These are phyloP conservation scores for Papiliotrema laurentii DNA, from an alignment of 1,284 basidiomycete genomes.

Conservation along the genomic window DNA sequence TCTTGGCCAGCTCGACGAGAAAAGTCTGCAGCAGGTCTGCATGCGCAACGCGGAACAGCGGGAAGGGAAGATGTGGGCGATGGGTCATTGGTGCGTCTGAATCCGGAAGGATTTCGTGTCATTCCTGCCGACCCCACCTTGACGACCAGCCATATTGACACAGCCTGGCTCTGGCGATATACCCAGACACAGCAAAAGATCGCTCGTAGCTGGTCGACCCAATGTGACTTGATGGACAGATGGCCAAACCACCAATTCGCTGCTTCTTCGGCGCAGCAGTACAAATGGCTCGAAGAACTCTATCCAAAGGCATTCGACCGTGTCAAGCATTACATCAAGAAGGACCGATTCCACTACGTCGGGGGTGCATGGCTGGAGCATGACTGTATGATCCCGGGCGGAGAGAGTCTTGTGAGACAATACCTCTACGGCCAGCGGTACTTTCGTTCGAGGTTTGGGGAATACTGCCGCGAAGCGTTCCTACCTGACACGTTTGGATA, in stretches of 20 bases:
- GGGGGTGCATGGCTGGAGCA: conserved; percentile 57
- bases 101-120: no score
- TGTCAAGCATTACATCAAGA: conserved; percentile 67
- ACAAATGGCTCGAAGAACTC: conserved; percentile 87
- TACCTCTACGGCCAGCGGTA: conserved; percentile 84
- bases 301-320: conserved; percentile 80
- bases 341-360: conserved; percentile 61
- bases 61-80: conserved; percentile 24
- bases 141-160: conserved; percentile 63
- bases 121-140: no score
- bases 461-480: conserved; percentile 52
- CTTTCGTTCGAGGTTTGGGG: conserved; percentile 75
- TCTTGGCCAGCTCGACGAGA: conserved; percentile 59
- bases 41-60: conserved; percentile 10
- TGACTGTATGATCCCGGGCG: conserved; percentile 82
- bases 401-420: conserved; percentile 81
- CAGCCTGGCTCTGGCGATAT: conserved; percentile 86
- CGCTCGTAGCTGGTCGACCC: conserved; percentile 84
- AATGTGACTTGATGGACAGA: conserved; percentile 85
- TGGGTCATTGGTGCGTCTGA: conserved; percentile 33
- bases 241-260: conserved; percentile 93
- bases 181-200: conserved; percentile 84
- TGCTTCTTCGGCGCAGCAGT: conserved; percentile 86
- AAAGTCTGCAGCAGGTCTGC: conserved; percentile 54
- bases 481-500: conserved; percentile 72